Evolutionary conservation across 441 rosid species (phyloP).

Genomic region (Pelargonium citronellum): DNA sequence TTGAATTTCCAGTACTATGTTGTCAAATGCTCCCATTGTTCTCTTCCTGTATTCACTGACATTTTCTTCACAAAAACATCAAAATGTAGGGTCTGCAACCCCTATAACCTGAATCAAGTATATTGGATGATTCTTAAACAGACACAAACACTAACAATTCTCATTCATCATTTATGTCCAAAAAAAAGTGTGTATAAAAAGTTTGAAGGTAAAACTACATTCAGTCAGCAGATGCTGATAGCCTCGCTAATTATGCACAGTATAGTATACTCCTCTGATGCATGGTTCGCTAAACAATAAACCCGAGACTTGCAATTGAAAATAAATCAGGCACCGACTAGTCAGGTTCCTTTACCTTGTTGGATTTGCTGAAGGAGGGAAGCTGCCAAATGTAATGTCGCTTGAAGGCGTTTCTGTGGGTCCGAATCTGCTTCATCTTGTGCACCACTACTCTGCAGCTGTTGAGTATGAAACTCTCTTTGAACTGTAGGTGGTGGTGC

Average conservation of each 20-base stretch:
- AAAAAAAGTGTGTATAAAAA: background rate
- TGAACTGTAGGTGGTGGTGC: constrained; percentile 13
- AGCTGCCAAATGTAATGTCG: constrained; percentile 88
- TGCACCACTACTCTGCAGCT: constrained; percentile 30
- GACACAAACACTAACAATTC: too few species aligned
- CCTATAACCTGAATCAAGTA: background rate
- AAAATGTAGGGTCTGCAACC: too few species aligned
- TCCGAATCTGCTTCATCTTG: constrained; percentile 64
- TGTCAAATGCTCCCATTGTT: background rate
- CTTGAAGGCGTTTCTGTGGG: constrained; percentile 89
- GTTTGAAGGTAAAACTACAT: background rate
- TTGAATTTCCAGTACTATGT: background rate
- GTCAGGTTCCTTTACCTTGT: constrained; percentile 62
- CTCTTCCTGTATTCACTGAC: background rate
- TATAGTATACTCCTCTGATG: too few species aligned
- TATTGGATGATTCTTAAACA: too few species aligned
- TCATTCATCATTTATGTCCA: background rate
- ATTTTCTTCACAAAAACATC: too few species aligned
- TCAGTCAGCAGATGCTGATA: background rate
- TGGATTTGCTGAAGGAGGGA: constrained; percentile 96
- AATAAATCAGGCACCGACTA: background rate
- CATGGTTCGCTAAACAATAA: too few species aligned
- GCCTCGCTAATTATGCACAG: background rate
- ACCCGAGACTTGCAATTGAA: background rate
- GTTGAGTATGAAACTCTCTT: constrained; percentile 25